A percentile compares a stretch with the other conserved stretches of the same genome.
phyloP scores from a whole-genome alignment of 257 asterid genomes.

The Solanum virginianum region DNA sequence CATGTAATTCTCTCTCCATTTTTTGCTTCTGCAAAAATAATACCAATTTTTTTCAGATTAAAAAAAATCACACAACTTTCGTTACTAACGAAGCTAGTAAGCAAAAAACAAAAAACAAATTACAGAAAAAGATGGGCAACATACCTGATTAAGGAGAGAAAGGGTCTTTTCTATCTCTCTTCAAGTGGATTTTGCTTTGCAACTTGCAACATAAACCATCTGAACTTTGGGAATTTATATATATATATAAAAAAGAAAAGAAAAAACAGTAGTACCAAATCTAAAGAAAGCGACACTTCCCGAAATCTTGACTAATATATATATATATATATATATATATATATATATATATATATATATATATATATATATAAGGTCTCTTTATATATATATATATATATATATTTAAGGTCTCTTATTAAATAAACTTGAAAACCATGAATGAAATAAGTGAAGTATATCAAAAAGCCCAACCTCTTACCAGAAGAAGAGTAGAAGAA shows the following conservation, averaged over 20 bases:
- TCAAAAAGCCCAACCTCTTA: background rate
- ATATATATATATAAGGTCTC: background rate
- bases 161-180: slow-evolving; percentile 6
- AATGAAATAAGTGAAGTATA: background rate
- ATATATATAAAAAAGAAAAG: background rate
- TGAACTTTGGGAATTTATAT: slow-evolving; percentile 2
- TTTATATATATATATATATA: background rate
- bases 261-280: background rate
- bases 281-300: slow-evolving; percentile 25
- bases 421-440: background rate
- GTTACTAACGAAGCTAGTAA: background rate
- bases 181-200: slow-evolving; percentile 1
- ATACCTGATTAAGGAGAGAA: slow-evolving; percentile 52
- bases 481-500: background rate
- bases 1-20: background rate
- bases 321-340: too few relatives aligned
- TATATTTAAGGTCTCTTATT: background rate
- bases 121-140: background rate
- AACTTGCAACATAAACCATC: slow-evolving; percentile 55
- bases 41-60: background rate
- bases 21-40: background rate
- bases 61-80: background rate
- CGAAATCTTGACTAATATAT: background rate
- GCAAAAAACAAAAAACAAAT: background rate
- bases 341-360: too few relatives aligned